phyloP scores from a whole-genome alignment of 257 asterid species.

The Buddleja alternifolia region DNA sequence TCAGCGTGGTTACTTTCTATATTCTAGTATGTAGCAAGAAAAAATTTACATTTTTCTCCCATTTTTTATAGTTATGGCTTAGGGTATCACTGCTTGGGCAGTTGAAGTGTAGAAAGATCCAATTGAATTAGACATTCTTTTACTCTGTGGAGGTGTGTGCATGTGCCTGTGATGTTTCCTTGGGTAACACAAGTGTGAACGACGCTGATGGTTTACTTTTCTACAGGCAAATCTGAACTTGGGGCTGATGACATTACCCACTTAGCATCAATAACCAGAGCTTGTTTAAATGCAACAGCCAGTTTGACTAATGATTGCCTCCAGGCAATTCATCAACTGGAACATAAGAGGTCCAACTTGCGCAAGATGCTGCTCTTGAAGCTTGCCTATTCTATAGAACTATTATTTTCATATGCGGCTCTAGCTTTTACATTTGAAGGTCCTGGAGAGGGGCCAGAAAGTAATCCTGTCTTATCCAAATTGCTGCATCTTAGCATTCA shows the following conservation, averaged over 20 bases:
- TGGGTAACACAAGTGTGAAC: conserved; percentile 19
- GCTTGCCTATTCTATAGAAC: conserved; percentile 80
- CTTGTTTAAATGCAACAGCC: conserved; percentile 67
- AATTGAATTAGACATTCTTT: neutral
- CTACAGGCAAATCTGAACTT: conserved; percentile 63
- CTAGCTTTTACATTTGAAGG: conserved; percentile 60
- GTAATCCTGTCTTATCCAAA: conserved; percentile 49
- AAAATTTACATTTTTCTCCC: neutral
- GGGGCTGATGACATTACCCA: conserved; percentile 49
- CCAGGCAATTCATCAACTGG: conserved; percentile 68
- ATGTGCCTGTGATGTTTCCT: conserved; percentile 8
- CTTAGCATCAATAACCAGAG: conserved; percentile 58
- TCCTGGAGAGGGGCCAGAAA: conserved; percentile 51
- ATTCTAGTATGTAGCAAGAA: neutral
- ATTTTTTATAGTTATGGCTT: neutral
- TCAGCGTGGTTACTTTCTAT: neutral
- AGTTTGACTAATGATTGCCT: conserved; percentile 61
- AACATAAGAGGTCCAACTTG: conserved; percentile 60
- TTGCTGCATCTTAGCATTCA: conserved; percentile 60
- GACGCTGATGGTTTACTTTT: conserved; percentile 30
- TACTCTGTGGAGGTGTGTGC: neutral
- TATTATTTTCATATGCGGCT: conserved; percentile 53
- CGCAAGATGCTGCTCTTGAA: conserved; percentile 72
- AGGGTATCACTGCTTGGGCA: neutral
- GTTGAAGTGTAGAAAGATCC: conserved; percentile 8